Evolutionary conservation across 768 basidiomycete genomes (phyloP), one percentile per base, ranked within the genome.

Genomic region (Pleurotus cornucopiae): DNA sequence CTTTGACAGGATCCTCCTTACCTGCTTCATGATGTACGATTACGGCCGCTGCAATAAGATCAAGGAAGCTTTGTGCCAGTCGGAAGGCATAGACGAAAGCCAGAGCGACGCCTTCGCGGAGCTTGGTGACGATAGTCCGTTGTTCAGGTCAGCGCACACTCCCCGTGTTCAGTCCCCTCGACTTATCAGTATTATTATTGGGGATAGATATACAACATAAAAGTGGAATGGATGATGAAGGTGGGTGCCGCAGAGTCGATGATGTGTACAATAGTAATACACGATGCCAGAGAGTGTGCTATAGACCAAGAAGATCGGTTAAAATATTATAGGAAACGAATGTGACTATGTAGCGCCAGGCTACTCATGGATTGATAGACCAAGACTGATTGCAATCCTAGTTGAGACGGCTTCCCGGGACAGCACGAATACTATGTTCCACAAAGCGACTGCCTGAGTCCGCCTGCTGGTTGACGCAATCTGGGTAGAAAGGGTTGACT

Each of bases 61-160:
- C 53, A 84, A 81, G 49, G 74, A 75, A 41, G 75, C 69, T 7
- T 58, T 66, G 7, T 84, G 83, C 58, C 64, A 63, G 4, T 66
- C 68, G 4, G 72, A 75, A 52, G 73, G 73, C 3, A 78, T 85
- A 49, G 71, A 72, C 5, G 68, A 71, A 13, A 70, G 65, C 43
- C 67, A 64, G 46, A 66, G 60, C 51, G 70, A 70, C 3, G 73
- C 79, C 40, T 83, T 77, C 59, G 67, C 63, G 39, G 66, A 80
- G 5, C 69, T 83, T 66, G 83, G 80, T 5, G 79, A 79, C 56
- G 68, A 75, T 41, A 82, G 79, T 55, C 83, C 84, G 43, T 67
- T 85, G 30, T 85, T 80, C 70, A 75, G 79, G 78, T 79, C 20
- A 16, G 41, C 14, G n/a, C 14, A 11, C n/a, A 16, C 14, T 14